Base-by-base conservation (phyloP, 306 rosid genomes). In the Ormosia emarginata region DNA sequence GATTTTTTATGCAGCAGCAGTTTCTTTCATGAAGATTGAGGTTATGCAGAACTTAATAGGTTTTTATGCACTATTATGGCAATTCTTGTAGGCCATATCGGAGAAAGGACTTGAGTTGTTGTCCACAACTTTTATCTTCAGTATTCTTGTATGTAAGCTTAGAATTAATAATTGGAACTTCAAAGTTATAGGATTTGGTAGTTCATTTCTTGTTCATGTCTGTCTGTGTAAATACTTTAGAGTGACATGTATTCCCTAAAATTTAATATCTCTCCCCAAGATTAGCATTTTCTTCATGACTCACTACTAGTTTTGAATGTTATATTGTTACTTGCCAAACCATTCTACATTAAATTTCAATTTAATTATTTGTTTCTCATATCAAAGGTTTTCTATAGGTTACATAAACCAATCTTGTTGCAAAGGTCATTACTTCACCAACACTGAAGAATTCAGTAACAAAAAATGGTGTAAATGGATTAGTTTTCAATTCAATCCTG, bases 41-140 rank as follows among this genome's bases (percentile, higher is more conserved):
- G 59, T 79, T 29, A 11, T 61, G 79, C 18, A 39, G 76, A 46
- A 50, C 7, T 5, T 40, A 44, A 69, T 69, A 14, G 10, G 58
- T 7, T 46, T 68, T 68, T 29, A 29, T 37, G 17, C 1, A 40
- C 34, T 59, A 32, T 40, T 58, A 40, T 81, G 77, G 24, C 49
- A 33, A 81, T 67, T 67, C 18, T 81, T 74, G 84, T 71, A 87
- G 90, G 86, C 83, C 11, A 85, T 95, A 80, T 79, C 97, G 77
- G 94, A 95, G 41, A 90, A 90, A 88, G 99, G 99, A 71, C 89
- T 91, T 73, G 97, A 92, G 88, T 86, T 96, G 86, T 85, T 93
- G 64, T 92, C 97, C 6, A 83, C 97, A 65, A 96, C 97, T 58
- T 90, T 92, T 77, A 79, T 86, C 86, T 88, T 92, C 84, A 92